Evolutionary conservation across 176 grass and related monocot genomes (phyloP).

Genomic region (Phoenix dactylifera): DNA sequence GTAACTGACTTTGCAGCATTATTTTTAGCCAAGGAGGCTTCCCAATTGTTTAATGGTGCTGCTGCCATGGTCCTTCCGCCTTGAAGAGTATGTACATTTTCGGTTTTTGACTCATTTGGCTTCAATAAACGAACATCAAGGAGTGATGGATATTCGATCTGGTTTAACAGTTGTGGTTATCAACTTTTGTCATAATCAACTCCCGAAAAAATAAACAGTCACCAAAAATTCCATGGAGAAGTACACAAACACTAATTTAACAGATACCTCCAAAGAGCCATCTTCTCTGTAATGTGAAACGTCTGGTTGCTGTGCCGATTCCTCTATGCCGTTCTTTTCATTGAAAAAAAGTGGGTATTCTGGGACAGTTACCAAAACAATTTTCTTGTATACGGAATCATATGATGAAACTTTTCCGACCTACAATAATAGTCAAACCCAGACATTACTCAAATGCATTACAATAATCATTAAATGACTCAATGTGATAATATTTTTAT

Average conservation of each 20-base stretch:
- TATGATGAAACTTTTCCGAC: constrained; percentile 74
- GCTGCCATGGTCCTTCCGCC: constrained; percentile 20
- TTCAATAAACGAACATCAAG: constrained; percentile 69
- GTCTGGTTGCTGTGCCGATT: constrained; percentile 24
- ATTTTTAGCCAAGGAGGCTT: not conserved
- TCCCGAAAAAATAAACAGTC: not conserved
- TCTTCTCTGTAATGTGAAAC: constrained; percentile 72
- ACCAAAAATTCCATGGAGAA: not conserved
- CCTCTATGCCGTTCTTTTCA: constrained; percentile 24
- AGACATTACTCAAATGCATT: not conserved
- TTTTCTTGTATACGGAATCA: constrained; percentile 55
- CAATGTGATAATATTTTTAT: not conserved
- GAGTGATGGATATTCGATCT: constrained; percentile 84
- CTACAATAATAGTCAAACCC: constrained; percentile 33
- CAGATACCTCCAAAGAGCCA: constrained; percentile 77
- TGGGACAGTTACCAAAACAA: constrained; percentile 55
- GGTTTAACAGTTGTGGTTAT: not conserved
- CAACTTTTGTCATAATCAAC: not conserved
- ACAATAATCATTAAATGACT: not conserved
- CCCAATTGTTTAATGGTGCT: constrained; percentile 7
- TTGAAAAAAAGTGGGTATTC: constrained; percentile 48
- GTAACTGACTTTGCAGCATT: constrained; percentile 6
- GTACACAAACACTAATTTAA: not conserved
- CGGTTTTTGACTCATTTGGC: constrained; percentile 13
- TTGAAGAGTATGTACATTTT: constrained; percentile 15